Evolutionary conservation across 306 rosid species (phyloP).

Genomic region (Fragaria iinumae): DNA sequence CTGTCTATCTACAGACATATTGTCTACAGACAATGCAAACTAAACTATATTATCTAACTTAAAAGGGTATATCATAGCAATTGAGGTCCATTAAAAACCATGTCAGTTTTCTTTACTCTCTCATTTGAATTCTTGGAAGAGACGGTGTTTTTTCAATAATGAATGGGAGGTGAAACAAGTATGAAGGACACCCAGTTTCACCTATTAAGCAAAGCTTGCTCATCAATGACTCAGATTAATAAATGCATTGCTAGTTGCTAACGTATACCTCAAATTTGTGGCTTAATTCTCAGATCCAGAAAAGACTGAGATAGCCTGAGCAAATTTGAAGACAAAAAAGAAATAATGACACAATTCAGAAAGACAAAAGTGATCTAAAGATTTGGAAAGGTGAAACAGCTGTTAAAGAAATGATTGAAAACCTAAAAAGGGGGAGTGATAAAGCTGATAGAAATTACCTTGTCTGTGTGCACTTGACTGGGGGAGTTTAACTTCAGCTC

Average conservation of each 20-base stretch:
- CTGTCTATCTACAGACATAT: too few species aligned
- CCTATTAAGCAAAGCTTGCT: not conserved
- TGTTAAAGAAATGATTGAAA: conserved; percentile 28
- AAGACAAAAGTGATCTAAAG: not conserved
- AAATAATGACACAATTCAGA: not conserved
- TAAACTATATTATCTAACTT: too few species aligned
- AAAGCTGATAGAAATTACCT: conserved; percentile 49
- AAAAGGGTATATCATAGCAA: too few species aligned
- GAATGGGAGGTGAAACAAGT: not conserved
- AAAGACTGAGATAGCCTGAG: not conserved
- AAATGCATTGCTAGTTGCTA: not conserved
- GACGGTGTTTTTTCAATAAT: not conserved
- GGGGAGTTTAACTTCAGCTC: conserved; percentile 54
- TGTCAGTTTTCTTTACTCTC: too few species aligned
- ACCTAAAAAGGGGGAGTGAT: conserved; percentile 48
- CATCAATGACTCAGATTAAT: not conserved
- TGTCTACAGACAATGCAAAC: too few species aligned
- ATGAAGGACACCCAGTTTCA: not conserved
- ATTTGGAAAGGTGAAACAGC: conserved; percentile 39
- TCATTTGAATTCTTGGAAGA: not conserved
- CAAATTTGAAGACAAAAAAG: not conserved
- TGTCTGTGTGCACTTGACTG: conserved; percentile 41
- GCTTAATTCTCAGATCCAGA: not conserved
- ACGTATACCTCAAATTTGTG: not conserved
- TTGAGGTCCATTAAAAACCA: too few species aligned